Percentiles rank a stretch among this genome's conserved stretches.
phyloP scores from a whole-genome alignment of 352 stramenopile species.

The Globisporangium iwayamae region DNA sequence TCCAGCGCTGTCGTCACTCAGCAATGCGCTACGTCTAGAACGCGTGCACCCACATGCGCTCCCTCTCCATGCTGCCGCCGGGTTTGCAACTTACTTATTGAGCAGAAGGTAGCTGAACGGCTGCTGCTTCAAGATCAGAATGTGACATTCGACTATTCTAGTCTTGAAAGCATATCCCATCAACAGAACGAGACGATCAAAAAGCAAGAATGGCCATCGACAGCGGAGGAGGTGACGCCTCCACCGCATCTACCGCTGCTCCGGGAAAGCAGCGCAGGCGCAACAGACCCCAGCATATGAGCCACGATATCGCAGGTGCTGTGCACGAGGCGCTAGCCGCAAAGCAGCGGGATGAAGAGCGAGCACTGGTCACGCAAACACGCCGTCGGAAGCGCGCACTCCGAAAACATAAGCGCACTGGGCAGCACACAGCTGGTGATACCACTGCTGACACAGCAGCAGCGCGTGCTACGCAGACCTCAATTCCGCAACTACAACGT shows the following conservation, averaged over 20 bases:
- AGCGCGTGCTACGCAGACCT: neutral
- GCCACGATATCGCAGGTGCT: neutral
- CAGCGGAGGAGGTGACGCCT: neutral
- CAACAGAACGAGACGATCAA: too few species aligned
- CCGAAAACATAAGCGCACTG: neutral
- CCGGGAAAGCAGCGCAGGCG: neutral
- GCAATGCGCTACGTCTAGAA: too few species aligned
- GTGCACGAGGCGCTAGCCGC: slow-evolving; percentile 6
- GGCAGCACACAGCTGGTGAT: neutral
- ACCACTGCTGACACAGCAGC: neutral
- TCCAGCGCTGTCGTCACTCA: too few species aligned
- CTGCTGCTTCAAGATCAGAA: too few species aligned
- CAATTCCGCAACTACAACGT: neutral
- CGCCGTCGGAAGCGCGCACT: slow-evolving; percentile 13
- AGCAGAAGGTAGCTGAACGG: too few species aligned
- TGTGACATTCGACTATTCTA: too few species aligned
- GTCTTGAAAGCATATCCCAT: too few species aligned
- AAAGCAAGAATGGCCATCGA: neutral
- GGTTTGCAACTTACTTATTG: too few species aligned
- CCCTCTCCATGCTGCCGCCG: too few species aligned
- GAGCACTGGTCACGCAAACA: neutral
- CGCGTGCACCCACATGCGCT: too few species aligned
- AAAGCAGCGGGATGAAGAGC: slow-evolving; percentile 6
- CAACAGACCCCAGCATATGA: neutral
- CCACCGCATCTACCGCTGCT: neutral